Percentiles rank a stretch among this genome's conserved stretches.
These are phyloP conservation scores for Hypoxylon lienhwacheense DNA, from an alignment of 495 filamentous ascomycete species.

Conservation along the genomic window DNA sequence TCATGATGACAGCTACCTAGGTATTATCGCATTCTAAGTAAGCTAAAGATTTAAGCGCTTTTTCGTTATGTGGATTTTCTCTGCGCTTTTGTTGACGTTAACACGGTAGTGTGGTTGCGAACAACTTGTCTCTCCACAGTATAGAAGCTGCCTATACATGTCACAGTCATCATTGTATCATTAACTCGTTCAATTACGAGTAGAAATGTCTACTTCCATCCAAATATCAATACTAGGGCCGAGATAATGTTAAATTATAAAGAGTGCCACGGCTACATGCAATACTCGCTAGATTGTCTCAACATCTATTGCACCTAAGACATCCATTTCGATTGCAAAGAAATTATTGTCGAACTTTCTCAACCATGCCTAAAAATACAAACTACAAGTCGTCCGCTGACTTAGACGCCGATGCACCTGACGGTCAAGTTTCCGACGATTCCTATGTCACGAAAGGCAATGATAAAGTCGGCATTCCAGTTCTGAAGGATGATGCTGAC, in stretches of 20 bases:
- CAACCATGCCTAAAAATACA: constrained; percentile 35
- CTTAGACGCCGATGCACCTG: constrained; percentile 20
- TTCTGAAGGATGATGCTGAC: constrained; percentile 53
- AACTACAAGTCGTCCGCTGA: constrained; percentile 30
- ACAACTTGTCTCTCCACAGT: neutral
- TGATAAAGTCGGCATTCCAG: constrained; percentile 51
- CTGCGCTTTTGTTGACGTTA: neutral
- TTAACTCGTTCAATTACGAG: neutral
- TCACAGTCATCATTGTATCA: constrained; percentile 13
- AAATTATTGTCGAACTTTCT: neutral
- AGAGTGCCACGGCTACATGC: too few relatives aligned
- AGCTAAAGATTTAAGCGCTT: too few relatives aligned
- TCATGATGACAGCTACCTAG: too few relatives aligned
- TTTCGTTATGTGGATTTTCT: neutral
- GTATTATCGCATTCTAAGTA: too few relatives aligned
- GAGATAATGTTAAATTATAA: too few relatives aligned
- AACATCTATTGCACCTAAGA: too few relatives aligned
- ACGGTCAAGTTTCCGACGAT: constrained; percentile 37
- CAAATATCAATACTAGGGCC: neutral
- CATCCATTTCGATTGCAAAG: too few relatives aligned
- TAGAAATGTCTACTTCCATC: neutral
- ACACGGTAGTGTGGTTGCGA: too few relatives aligned
- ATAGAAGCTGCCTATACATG: neutral
- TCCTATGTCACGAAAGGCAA: constrained; percentile 33
- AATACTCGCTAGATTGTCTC: too few relatives aligned